Evolutionary conservation across 768 basidiomycete species (phyloP).

Genomic region (Thelephora ganbajun): DNA sequence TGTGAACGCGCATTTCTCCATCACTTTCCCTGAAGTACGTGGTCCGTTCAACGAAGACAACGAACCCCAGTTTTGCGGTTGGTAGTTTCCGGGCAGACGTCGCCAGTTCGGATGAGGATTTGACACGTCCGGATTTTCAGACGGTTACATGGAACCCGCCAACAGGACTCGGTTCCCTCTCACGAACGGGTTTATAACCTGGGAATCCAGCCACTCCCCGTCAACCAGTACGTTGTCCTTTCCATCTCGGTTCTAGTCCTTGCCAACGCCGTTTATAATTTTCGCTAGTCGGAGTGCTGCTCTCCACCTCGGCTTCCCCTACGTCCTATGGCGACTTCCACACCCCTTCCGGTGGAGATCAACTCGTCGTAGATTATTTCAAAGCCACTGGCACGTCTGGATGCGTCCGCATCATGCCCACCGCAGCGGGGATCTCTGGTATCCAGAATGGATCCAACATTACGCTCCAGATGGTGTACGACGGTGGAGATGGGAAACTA

Average conservation of each 20-base stretch:
- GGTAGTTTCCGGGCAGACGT: conserved; percentile 9
- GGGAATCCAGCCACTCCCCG: conserved; percentile 50
- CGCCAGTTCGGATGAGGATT: neutral
- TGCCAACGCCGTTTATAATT: neutral
- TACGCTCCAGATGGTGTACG: conserved; percentile 53
- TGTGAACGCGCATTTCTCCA: conserved; percentile 64
- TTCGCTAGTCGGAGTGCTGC: conserved; percentile 31
- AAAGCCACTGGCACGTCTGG: conserved; percentile 32
- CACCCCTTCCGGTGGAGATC: conserved; percentile 20
- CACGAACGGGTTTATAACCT: conserved; percentile 38
- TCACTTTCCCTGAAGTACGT: conserved; percentile 61
- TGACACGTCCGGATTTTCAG: conserved; percentile 20
- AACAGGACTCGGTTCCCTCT: conserved; percentile 64
- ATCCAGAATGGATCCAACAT: conserved; percentile 54
- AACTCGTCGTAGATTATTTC: conserved; percentile 33
- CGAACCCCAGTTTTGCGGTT: conserved; percentile 59
- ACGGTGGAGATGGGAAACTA: conserved; percentile 59
- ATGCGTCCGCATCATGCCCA: conserved; percentile 58
- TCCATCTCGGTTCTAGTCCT: neutral
- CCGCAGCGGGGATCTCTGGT: conserved; percentile 30
- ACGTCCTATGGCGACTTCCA: conserved; percentile 53
- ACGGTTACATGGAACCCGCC: conserved; percentile 40
- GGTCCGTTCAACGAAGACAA: conserved; percentile 49
- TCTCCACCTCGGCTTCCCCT: conserved; percentile 44
- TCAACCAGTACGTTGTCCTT: conserved; percentile 34